Conservation (phyloP, 768 basidiomycete genomes). For the Amanita pallidorosea region DNA sequence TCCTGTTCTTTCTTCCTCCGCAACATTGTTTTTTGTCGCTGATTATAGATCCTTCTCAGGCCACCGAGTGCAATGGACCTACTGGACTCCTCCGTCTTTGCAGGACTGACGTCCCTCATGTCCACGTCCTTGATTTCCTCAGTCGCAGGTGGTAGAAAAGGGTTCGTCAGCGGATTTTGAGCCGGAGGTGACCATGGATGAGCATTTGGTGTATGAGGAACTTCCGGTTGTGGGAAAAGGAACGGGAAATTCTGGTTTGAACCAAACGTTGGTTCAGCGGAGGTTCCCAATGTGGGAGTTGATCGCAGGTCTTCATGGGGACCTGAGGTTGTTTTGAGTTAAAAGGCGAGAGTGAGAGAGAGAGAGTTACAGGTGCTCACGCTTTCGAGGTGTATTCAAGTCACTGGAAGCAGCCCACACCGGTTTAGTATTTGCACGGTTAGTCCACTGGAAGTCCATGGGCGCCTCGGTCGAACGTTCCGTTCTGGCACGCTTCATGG, state of each 20-base stretch:
- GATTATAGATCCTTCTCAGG: conserved; percentile 53
- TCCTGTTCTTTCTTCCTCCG: conserved; percentile 17
- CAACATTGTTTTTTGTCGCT: conserved; percentile 37
- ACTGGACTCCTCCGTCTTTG: conserved; percentile 28
- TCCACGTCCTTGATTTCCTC: conserved; percentile 57
- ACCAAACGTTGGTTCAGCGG: conserved; percentile 46
- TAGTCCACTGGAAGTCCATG: conserved; percentile 86
- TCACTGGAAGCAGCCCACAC: conserved; percentile 46
- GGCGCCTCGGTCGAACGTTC: conserved; percentile 68
- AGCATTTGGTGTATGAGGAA: conserved; percentile 27
- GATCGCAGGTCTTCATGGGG: conserved; percentile 29
- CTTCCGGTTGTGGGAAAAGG: conserved; percentile 40
- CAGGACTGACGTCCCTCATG: conserved; percentile 65
- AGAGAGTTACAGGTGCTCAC: conserved; percentile 27
- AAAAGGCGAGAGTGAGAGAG: not conserved
- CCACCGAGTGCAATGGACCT: conserved; percentile 55
- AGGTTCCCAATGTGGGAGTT: conserved; percentile 25
- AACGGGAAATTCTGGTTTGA: conserved; percentile 62
- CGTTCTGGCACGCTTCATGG: conserved; percentile 10
- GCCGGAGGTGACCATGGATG: conserved; percentile 62
- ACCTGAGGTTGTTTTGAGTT: conserved; percentile 16
- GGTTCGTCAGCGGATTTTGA: conserved; percentile 46
- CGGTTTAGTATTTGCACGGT: conserved; percentile 45
- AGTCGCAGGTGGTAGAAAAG: conserved; percentile 30
- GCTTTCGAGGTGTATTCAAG: conserved; percentile 53